These are phyloP conservation scores for Phytophthora pisi DNA, from an alignment of 352 stramenopile species.

Conservation along the genomic window DNA sequence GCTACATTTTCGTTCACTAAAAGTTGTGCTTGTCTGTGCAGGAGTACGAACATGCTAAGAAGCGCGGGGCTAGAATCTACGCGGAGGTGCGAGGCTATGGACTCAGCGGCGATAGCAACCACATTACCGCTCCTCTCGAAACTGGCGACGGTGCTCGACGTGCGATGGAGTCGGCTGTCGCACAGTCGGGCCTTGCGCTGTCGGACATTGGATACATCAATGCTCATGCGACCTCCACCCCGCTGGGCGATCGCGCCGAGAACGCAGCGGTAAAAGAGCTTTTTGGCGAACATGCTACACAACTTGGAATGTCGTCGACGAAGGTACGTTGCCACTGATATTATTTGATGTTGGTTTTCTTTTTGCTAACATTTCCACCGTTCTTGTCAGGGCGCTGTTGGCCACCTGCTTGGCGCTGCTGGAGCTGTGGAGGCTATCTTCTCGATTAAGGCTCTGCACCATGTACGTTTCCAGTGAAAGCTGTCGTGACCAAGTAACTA, in stretches of 20 bases:
- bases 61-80: conserved; percentile 93
- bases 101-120: conserved; percentile 95
- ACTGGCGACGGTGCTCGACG: conserved; percentile 68
- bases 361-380: background rate
- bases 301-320: conserved; percentile 79
- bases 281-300: conserved; percentile 60
- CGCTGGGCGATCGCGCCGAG: conserved; percentile 96
- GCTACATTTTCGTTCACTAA: background rate
- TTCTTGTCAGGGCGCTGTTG: conserved; percentile 77
- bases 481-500: background rate
- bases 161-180: conserved; percentile 93
- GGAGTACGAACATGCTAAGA: conserved; percentile 92
- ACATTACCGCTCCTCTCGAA: conserved; percentile 86
- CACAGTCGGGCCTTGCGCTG: conserved; percentile 68
- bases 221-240: conserved; percentile 98
- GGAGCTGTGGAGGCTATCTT: conserved; percentile 97
- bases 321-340: conserved; percentile 48
- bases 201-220: conserved; percentile 98
- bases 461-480: conserved; percentile 49
- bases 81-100: conserved; percentile 96
- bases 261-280: conserved; percentile 91
- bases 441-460: conserved; percentile 91
- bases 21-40: conserved; percentile 13
- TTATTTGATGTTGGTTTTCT: background rate
- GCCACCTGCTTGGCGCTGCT: conserved; percentile 96